A percentile compares a stretch with the other conserved stretches of the same genome.
These are phyloP conservation scores for Mallotus nudiflorus DNA, from an alignment of 345 rosid species.

Conservation along the genomic window DNA sequence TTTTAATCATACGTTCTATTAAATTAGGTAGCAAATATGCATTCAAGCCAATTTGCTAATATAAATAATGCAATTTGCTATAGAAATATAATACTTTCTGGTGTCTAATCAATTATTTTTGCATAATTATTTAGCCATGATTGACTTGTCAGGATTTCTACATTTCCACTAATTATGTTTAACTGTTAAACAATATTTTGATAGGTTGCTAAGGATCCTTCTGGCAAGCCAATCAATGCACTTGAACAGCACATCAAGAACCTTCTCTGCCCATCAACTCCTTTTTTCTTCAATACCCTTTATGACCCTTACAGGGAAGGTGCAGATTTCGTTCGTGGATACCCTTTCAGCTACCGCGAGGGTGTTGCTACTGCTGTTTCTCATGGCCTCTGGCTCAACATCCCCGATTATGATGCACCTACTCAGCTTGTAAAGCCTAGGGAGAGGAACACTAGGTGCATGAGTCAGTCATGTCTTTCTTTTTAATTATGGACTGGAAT, in stretches of 20 bases:
- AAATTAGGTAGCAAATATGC: neutral
- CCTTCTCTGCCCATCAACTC: conserved; percentile 81
- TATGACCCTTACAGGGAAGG: conserved; percentile 90
- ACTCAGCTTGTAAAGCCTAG: conserved; percentile 98
- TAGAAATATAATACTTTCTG: neutral
- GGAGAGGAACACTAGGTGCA: conserved; percentile 86
- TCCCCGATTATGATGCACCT: conserved; percentile 98
- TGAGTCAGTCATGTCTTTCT: too few species aligned
- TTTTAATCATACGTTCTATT: neutral
- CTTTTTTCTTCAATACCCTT: conserved; percentile 91
- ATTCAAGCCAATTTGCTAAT: too few species aligned
- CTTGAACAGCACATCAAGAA: conserved; percentile 97
- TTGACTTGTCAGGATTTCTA: neutral
- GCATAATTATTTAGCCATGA: neutral
- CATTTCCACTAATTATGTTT: neutral
- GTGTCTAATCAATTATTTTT: neutral
- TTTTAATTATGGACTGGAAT: too few species aligned
- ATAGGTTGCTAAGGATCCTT: conserved; percentile 91
- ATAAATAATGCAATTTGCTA: neutral
- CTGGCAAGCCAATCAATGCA: conserved; percentile 76
- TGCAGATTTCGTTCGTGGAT: conserved; percentile 95
- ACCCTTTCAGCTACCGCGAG: conserved; percentile 93
- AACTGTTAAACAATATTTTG: neutral
- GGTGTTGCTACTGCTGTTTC: conserved; percentile 95
- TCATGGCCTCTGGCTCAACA: conserved; percentile 98